phyloP scores from a whole-genome alignment of 2,329 filamentous ascomycete species.

The Fusarium compactum region DNA sequence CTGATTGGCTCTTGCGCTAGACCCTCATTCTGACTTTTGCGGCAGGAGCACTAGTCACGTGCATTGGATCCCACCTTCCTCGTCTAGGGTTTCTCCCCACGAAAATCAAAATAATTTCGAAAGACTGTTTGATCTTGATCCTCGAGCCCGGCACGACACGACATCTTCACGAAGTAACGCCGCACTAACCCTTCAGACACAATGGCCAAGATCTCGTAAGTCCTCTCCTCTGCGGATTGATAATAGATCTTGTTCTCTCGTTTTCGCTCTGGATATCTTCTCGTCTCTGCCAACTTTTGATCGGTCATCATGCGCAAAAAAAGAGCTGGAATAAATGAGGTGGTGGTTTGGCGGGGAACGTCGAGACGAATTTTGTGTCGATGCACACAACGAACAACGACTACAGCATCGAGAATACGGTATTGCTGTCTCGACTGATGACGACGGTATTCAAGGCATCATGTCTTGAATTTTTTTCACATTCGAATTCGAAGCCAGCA shows the following conservation, averaged over 20 bases:
- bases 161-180: slow-evolving; percentile 55
- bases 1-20: slow-evolving; percentile 8
- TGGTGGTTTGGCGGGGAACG: slow-evolving; percentile 31
- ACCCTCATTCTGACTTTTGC: neutral
- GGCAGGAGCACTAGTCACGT: slow-evolving; percentile 47
- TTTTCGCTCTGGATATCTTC: slow-evolving; percentile 7
- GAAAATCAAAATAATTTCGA: slow-evolving; percentile 36
- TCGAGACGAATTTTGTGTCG: slow-evolving; percentile 21
- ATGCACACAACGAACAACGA: slow-evolving; percentile 35
- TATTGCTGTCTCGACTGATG: slow-evolving; percentile 3
- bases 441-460: slow-evolving; percentile 10
- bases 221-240: slow-evolving; percentile 15
- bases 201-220: slow-evolving; percentile 75
- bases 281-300: slow-evolving; percentile 32
- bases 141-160: slow-evolving; percentile 52
- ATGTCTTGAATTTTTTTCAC: slow-evolving; percentile 15
- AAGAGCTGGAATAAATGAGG: slow-evolving; percentile 12
- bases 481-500: slow-evolving; percentile 4
- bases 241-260: slow-evolving; percentile 3
- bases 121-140: slow-evolving; percentile 50
- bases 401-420: slow-evolving; percentile 1
- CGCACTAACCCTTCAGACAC: slow-evolving; percentile 60
- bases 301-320: slow-evolving; percentile 30
- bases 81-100: slow-evolving; percentile 56
- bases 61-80: slow-evolving; percentile 39